These are phyloP conservation scores for Dipteronia sinensis DNA, from an alignment of 345 rosid genomes.

Conservation along the genomic window DNA sequence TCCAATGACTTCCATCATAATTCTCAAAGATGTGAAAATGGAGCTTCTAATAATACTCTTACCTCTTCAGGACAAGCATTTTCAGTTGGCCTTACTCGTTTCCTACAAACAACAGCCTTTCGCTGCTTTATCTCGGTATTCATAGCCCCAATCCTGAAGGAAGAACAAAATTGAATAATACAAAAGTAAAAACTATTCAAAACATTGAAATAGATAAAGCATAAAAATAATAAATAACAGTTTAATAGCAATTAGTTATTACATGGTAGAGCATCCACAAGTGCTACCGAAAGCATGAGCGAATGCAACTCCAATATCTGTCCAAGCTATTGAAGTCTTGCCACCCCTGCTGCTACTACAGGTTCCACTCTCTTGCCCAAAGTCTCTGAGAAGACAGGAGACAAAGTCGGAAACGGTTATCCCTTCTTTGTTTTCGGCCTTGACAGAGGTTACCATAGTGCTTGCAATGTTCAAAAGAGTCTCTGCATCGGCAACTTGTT, in stretches of 20 bases:
- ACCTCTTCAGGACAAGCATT: conserved; percentile 34
- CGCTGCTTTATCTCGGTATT: conserved; percentile 26
- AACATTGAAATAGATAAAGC: not conserved
- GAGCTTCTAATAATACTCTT: conserved; percentile 6
- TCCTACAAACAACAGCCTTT: conserved; percentile 20
- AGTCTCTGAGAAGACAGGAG: conserved; percentile 26
- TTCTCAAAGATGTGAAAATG: not conserved
- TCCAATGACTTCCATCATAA: not conserved
- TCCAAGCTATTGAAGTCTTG: conserved; percentile 30
- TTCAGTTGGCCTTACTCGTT: conserved; percentile 12
- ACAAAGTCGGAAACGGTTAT: conserved; percentile 38
- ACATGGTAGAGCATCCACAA: conserved; percentile 45
- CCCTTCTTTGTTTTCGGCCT: conserved; percentile 34
- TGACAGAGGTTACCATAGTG: conserved; percentile 27
- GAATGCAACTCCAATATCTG: conserved; percentile 35
- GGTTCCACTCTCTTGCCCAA: conserved; percentile 23
- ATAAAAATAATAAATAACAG: too few species aligned
- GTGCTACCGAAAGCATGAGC: conserved; percentile 25
- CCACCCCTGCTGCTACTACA: conserved; percentile 11
- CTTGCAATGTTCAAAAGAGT: conserved; percentile 38
- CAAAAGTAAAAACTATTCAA: not conserved
- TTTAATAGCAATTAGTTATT: conserved; percentile 9
- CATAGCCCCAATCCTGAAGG: conserved; percentile 49
- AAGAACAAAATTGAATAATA: not conserved
- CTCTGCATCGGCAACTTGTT: conserved; percentile 53